Percentiles rank a stretch among this genome's conserved stretches.
Conservation (phyloP, 1,284 basidiomycete species). For the Cutaneotrichosporon curvatum region DNA sequence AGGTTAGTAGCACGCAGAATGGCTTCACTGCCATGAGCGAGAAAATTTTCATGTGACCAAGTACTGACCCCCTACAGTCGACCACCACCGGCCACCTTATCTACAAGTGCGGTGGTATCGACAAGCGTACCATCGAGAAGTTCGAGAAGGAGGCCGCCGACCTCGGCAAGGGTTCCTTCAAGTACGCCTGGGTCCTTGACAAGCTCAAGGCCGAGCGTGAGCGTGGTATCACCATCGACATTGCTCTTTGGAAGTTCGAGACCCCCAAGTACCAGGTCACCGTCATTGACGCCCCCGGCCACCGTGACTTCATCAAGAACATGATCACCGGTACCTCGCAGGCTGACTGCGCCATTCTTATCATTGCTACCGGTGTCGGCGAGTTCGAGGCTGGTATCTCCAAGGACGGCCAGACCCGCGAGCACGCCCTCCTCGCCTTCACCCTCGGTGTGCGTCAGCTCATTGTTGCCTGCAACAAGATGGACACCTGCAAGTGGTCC, state of each 20-base stretch:
- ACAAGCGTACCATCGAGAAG: conserved; percentile 99
- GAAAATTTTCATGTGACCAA: too few species aligned
- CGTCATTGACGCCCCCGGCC: conserved; percentile 88
- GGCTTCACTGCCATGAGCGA: too few species aligned
- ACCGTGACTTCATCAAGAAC: conserved; percentile 99
- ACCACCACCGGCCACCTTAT: conserved; percentile 99
- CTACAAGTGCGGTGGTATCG: conserved; percentile 99
- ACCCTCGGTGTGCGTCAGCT: conserved; percentile 99
- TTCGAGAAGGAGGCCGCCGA: conserved; percentile 99
- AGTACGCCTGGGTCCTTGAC: conserved; percentile 99
- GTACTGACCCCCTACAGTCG: conserved; percentile 54
- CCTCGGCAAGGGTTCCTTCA: conserved; percentile 96
- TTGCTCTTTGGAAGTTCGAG: conserved; percentile 97
- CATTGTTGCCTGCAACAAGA: conserved; percentile 93
- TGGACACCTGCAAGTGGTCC: conserved; percentile 64
- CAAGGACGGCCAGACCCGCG: conserved; percentile 99
- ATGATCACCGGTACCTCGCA: conserved; percentile 99
- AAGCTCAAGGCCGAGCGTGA: conserved; percentile 98
- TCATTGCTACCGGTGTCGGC: conserved; percentile 90
- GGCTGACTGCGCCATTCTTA: conserved; percentile 98
- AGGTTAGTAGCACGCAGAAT: too few species aligned
- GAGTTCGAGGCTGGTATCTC: conserved; percentile 99
- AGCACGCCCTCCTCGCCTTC: conserved; percentile 99
- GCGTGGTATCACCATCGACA: conserved; percentile 99
- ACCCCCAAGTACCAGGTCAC: conserved; percentile 83